phyloP scores from a whole-genome alignment of 371 early-diverging fungal species.

The Gilbertella persicaria region DNA sequence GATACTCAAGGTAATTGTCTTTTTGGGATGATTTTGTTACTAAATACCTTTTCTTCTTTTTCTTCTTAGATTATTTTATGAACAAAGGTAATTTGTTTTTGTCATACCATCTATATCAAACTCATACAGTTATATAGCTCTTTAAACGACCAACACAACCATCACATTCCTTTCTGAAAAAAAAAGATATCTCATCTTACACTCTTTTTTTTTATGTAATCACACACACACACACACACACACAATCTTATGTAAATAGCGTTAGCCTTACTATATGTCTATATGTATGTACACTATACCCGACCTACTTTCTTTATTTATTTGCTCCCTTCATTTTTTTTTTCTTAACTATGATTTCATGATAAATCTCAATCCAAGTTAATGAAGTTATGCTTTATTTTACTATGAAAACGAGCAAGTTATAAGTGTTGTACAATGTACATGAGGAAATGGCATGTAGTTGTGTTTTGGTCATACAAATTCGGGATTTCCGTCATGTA shows the following conservation, averaged over 20 bases:
- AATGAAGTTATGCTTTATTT: too few species aligned
- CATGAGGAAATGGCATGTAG: constrained; percentile 17
- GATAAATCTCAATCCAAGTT: too few species aligned
- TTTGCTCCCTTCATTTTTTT: background rate
- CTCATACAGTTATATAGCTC: too few species aligned
- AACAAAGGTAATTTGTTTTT: too few species aligned
- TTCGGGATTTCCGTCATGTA: background rate
- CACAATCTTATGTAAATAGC: constrained; percentile 18
- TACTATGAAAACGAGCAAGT: too few species aligned
- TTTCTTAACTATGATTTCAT: background rate
- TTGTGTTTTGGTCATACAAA: background rate
- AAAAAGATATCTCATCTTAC: too few species aligned
- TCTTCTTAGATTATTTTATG: background rate
- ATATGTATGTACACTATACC: constrained; percentile 3
- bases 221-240: constrained; percentile 8
- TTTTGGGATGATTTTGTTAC: background rate
- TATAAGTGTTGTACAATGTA: constrained; percentile 14
- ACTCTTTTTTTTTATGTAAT: background rate
- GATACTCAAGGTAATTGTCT: background rate
- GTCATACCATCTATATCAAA: too few species aligned
- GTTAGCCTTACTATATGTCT: constrained; percentile 4
- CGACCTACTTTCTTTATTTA: background rate
- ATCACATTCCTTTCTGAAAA: background rate
- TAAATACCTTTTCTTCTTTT: background rate
- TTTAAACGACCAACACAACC: too few species aligned